A percentile compares a stretch with the other conserved stretches of the same genome.
Conservation (phyloP, 495 filamentous ascomycete genomes). For the Daldinia decipiens region DNA sequence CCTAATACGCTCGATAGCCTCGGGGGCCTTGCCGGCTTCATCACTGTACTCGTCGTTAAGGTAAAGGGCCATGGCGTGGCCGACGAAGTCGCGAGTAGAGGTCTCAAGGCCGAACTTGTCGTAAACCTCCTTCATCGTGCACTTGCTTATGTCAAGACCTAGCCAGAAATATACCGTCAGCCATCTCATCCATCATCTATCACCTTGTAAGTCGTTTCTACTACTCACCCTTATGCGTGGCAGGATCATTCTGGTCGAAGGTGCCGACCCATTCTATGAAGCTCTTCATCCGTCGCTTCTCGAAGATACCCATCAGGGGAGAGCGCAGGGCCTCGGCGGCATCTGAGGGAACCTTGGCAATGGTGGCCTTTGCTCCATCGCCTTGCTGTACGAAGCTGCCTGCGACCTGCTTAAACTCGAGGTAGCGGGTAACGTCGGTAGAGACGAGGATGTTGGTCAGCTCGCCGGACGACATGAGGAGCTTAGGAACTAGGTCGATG, state of each 20-base stretch:
- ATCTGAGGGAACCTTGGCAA: conserved; percentile 96
- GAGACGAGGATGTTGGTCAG: conserved; percentile 97
- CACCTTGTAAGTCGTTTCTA: background rate
- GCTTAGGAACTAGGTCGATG: conserved; percentile 97
- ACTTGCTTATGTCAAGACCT: conserved; percentile 82
- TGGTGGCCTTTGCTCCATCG: conserved; percentile 79
- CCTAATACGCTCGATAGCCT: conserved; percentile 90
- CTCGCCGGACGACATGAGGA: conserved; percentile 98
- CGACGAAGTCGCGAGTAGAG: conserved; percentile 94
- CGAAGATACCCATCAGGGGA: conserved; percentile 94
- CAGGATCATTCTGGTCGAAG: conserved; percentile 84
- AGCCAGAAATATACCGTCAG: conserved; percentile 14
- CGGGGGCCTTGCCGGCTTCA: conserved; percentile 75
- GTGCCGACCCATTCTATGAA: conserved; percentile 97
- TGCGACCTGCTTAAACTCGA: conserved; percentile 98
- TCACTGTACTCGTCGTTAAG: conserved; percentile 87
- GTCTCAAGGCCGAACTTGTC: conserved; percentile 95
- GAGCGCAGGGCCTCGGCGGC: conserved; percentile 90
- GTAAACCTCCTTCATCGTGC: conserved; percentile 96
- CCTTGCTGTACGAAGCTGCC: conserved; percentile 97
- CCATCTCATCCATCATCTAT: background rate
- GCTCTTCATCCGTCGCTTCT: conserved; percentile 95
- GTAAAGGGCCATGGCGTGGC: conserved; percentile 98
- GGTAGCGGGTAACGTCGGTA: conserved; percentile 95
- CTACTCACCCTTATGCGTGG: conserved; percentile 83